A percentile compares a stretch with the other conserved stretches of the same genome.
phyloP scores from a whole-genome alignment of 2,329 filamentous ascomycete genomes.

The Lasiodiplodia gonubiensis region DNA sequence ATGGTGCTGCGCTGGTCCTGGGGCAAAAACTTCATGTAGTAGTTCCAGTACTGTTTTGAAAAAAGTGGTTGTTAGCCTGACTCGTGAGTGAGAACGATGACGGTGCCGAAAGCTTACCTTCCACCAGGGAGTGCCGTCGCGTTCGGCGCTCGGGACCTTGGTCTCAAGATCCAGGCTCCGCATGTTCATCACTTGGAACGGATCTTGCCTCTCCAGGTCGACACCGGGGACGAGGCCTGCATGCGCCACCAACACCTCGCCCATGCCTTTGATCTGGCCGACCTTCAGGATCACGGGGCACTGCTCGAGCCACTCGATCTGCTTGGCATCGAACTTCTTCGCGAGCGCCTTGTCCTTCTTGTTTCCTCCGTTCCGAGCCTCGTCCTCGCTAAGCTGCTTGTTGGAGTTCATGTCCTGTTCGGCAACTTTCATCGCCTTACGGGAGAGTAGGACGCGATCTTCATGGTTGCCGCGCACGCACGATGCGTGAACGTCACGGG shows the following conservation, averaged over 20 bases:
- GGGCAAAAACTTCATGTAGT: slow-evolving; percentile 43
- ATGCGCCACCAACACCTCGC: slow-evolving; percentile 78
- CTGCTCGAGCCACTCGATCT: slow-evolving; percentile 70
- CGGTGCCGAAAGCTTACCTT: slow-evolving; percentile 47
- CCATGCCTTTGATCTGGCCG: slow-evolving; percentile 65
- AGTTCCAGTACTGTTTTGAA: slow-evolving; percentile 55
- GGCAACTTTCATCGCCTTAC: slow-evolving; percentile 44
- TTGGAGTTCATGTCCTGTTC: slow-evolving; percentile 41
- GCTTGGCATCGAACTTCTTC: slow-evolving; percentile 62
- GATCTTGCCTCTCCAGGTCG: slow-evolving; percentile 71
- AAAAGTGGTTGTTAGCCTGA: not conserved
- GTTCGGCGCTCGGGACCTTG: slow-evolving; percentile 60
- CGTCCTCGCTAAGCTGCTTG: slow-evolving; percentile 39
- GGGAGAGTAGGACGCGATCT: slow-evolving; percentile 77
- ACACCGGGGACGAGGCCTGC: slow-evolving; percentile 82
- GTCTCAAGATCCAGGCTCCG: slow-evolving; percentile 72
- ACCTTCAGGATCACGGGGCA: slow-evolving; percentile 81
- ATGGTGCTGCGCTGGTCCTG: slow-evolving; percentile 64
- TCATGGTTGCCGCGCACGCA: slow-evolving; percentile 94
- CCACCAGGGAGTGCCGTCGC: slow-evolving; percentile 69
- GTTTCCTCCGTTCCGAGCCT: slow-evolving; percentile 53
- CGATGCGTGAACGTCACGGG: slow-evolving; percentile 74
- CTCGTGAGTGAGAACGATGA: not conserved
- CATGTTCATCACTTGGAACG: slow-evolving; percentile 91
- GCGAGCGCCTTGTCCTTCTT: slow-evolving; percentile 38